A percentile compares a stretch with the other conserved stretches of the same genome.
Conservation (phyloP, 1,284 basidiomycete species). For the Cystobasidium sp. region DNA sequence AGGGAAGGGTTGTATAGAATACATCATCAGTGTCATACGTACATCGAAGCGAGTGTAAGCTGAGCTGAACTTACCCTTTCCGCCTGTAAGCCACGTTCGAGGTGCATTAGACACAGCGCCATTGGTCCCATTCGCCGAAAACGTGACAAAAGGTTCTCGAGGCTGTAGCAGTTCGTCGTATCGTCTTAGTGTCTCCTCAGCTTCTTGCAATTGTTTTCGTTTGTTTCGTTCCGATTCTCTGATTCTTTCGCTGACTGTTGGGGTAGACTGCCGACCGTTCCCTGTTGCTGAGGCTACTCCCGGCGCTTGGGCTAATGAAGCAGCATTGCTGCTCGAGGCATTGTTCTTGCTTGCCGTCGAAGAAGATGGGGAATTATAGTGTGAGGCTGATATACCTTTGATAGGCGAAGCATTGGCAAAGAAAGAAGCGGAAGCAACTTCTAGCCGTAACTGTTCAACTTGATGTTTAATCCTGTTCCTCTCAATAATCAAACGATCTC, state of each 20-base stretch:
- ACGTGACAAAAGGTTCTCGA: constrained; percentile 20
- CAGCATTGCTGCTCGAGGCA: not conserved
- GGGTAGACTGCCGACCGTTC: constrained; percentile 10
- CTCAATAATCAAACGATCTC: constrained; percentile 53
- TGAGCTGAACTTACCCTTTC: constrained; percentile 19
- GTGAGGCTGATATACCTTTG: not conserved
- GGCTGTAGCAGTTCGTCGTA: constrained; percentile 45
- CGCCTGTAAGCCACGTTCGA: constrained; percentile 32
- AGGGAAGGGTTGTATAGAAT: not conserved
- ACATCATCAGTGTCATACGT: not conserved
- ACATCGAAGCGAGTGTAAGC: not conserved
- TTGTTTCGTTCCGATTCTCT: constrained; percentile 38
- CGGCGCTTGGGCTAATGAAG: not conserved
- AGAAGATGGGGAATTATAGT: not conserved
- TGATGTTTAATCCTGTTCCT: constrained; percentile 50
- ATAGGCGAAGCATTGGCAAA: constrained; percentile 34
- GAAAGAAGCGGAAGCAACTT: constrained; percentile 36
- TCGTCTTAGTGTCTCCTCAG: constrained; percentile 39
- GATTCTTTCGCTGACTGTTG: constrained; percentile 26
- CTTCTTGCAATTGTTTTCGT: constrained; percentile 32
- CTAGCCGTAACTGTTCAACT: constrained; percentile 48
- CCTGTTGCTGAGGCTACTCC: not conserved
- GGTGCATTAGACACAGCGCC: constrained; percentile 7
- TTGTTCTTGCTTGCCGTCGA: not conserved
- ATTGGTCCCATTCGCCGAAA: constrained; percentile 13